These are phyloP conservation scores for Phytophthora chlamydospora DNA, from an alignment of 352 stramenopile genomes.

Conservation along the genomic window DNA sequence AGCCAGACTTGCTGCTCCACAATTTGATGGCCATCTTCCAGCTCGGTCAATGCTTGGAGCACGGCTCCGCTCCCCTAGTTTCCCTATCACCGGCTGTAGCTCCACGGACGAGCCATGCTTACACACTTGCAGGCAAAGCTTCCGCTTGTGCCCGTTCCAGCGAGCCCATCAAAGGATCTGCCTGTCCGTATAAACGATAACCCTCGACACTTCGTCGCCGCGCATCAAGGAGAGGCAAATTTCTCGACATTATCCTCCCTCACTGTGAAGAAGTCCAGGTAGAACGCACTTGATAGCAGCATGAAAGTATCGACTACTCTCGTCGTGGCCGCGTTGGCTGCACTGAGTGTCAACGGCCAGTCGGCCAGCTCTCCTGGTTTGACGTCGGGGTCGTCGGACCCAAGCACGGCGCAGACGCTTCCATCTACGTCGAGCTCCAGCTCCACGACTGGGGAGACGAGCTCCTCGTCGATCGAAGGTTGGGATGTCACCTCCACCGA, in stretches of 20 bases:
- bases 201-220: slow-evolving; percentile 26
- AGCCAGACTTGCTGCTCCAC: slow-evolving; percentile 8
- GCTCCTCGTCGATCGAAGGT: slow-evolving; percentile 11
- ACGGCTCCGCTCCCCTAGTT: slow-evolving; percentile 10
- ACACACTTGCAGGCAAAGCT: slow-evolving; percentile 8
- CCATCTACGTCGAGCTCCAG: slow-evolving; percentile 9
- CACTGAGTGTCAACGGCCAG: slow-evolving; percentile 13
- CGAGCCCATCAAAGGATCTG: slow-evolving; percentile 32
- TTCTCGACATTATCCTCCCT: slow-evolving; percentile 19
- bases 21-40: slow-evolving; percentile 12
- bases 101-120: slow-evolving; percentile 18
- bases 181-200: slow-evolving; percentile 27
- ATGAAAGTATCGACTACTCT: slow-evolving; percentile 38
- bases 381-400: slow-evolving; percentile 13
- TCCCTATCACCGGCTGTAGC: slow-evolving; percentile 21
- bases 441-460: slow-evolving; percentile 14
- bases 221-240: slow-evolving; percentile 23
- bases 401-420: slow-evolving; percentile 16
- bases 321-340: slow-evolving; percentile 26
- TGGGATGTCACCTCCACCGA: slow-evolving; percentile 6
- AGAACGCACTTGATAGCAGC: slow-evolving; percentile 22
- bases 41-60: background rate
- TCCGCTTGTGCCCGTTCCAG: slow-evolving; percentile 23
- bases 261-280: slow-evolving; percentile 35
- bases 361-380: slow-evolving; percentile 6